These are phyloP conservation scores for Exophiala phaeomuriformis DNA, from an alignment of 2,329 filamentous ascomycete genomes.

Conservation along the genomic window DNA sequence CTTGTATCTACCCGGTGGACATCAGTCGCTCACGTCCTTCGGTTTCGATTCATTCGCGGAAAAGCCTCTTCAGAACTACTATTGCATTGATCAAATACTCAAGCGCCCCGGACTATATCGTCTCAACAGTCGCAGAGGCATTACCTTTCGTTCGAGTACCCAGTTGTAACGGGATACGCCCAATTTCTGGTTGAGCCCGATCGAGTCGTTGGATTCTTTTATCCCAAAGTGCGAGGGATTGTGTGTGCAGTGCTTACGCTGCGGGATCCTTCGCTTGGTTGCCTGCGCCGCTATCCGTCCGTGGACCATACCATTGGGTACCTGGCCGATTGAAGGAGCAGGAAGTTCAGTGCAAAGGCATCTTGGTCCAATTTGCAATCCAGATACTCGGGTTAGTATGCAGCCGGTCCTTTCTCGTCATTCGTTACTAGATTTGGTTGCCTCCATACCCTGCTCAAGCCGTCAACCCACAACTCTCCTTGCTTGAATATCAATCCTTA, in stretches of 20 bases:
- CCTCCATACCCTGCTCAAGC: constrained; percentile 1
- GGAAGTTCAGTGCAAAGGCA: neutral
- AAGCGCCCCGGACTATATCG: neutral
- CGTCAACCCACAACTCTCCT: constrained; percentile 11
- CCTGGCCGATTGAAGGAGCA: neutral
- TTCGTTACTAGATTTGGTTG: constrained; percentile 11
- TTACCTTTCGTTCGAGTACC: neutral
- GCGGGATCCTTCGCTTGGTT: constrained; percentile 3
- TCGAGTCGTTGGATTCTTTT: too few species aligned
- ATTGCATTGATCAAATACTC: neutral
- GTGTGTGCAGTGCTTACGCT: neutral
- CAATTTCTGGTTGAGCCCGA: too few species aligned
- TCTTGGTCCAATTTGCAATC: constrained; percentile 11
- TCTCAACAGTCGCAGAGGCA: neutral
- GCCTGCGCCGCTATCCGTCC: constrained; percentile 2
- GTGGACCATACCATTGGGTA: neutral
- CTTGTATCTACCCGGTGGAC: constrained; percentile 22
- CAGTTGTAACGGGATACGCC: neutral
- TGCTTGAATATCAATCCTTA: constrained; percentile 17
- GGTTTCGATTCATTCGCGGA: constrained; percentile 22
- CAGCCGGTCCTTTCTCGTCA: neutral
- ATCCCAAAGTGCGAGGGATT: neutral
- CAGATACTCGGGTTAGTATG: constrained; percentile 12
- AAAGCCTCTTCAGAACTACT: constrained; percentile 6
- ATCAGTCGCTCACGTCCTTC: constrained; percentile 27